Evolutionary conservation across 129 eudicot species (phyloP), one percentile per base, ranked within the genome.

Genomic region (Centrapalus pauciflorus): DNA sequence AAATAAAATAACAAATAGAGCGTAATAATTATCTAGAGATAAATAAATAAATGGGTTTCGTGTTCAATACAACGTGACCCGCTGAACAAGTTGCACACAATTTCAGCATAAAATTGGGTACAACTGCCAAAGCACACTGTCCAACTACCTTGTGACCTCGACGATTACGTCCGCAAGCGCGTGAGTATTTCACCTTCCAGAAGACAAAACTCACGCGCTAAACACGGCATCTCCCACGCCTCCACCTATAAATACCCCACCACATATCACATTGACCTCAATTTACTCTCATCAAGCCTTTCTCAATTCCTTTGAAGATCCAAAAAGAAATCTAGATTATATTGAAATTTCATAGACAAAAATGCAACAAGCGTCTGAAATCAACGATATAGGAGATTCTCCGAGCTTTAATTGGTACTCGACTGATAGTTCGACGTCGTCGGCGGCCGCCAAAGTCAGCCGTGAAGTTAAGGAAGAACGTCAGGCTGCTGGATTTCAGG

Each of bases 391-490:
- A 38, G 52, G 28, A 40, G 5, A 49, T 72, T 65, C 85, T 12
- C 71, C 79, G 10, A 83, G 82, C 77, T 80, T 83, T 38, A 76
- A 50, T 26, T 55, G 80, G 64, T 80, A 83, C 72, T 83, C 82
- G 3, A 25, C 70, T 0, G 68, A 57, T 48, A 30, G 54, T n/a
- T 10, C 66, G 2, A 81, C 81, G 2, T 70, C 76, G 4, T 69
- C 54, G 3, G 85, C 71, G 16, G 71, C 89, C 7, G 71, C 17
- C 11, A 69, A 48, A 35, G 81, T 80, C 55, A 24, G 55, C 59
- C 21, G 41, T 0, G 85, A 80, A 48, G 7, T 49, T 4, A 34
- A 10, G 19, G 32, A 66, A 0, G 70, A 64, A 20, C 23, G 24
- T 0, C 35, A 8, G 7, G 19, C 40, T 11, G 24, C 28, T 23